Conservation (phyloP, 148 eudicot genomes). For the Silene latifolia region DNA sequence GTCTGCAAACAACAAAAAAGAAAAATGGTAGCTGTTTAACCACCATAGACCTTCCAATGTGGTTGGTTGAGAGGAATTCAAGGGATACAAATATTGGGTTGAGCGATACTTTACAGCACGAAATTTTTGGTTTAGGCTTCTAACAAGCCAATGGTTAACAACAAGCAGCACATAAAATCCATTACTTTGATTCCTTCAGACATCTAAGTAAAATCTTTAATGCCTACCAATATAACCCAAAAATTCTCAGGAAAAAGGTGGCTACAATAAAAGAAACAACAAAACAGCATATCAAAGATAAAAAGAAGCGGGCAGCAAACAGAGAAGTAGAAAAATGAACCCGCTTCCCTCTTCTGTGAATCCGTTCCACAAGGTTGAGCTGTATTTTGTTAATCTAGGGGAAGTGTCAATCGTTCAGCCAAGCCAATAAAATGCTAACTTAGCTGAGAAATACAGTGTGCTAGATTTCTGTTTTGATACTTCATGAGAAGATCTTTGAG, state of each 20-base stretch:
- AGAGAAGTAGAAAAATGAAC: too few relatives aligned
- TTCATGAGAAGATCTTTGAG: neutral
- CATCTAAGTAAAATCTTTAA: neutral
- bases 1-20: constrained; percentile 48
- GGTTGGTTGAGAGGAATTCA: too few relatives aligned
- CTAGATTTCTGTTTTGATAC: neutral
- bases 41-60: neutral
- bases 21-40: constrained; percentile 4
- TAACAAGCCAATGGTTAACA: neutral
- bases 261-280: too few relatives aligned
- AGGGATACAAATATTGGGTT: neutral
- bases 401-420: neutral
- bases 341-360: too few relatives aligned
- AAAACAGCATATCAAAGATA: too few relatives aligned
- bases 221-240: neutral
- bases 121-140: too few relatives aligned
- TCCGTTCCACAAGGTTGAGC: neutral
- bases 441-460: too few relatives aligned
- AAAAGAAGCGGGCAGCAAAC: too few relatives aligned
- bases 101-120: too few relatives aligned
- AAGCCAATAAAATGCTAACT: neutral
- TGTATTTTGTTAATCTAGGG: neutral
- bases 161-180: neutral
- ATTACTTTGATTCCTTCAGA: neutral
- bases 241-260: too few relatives aligned